phyloP scores from a whole-genome alignment of 2,329 filamentous ascomycete species.

The Sordariomycetes sp. region DNA sequence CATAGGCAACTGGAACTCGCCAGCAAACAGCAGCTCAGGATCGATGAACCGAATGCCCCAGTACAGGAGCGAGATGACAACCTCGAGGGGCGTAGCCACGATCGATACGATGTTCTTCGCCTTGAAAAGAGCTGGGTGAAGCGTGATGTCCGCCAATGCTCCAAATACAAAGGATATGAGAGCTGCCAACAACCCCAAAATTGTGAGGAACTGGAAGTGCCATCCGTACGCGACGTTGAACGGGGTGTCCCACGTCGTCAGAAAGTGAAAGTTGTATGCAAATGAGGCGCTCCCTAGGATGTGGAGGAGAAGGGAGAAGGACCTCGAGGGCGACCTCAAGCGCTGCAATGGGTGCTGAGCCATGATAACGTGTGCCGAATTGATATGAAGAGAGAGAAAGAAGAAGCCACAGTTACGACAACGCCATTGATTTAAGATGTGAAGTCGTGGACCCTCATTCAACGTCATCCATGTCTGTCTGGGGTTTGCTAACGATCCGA shows the following conservation, averaged over 20 bases:
- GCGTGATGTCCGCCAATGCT: slow-evolving; percentile 54
- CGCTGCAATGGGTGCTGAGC: slow-evolving; percentile 54
- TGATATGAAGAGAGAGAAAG: neutral
- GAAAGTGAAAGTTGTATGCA: slow-evolving; percentile 41
- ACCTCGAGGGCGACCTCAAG: slow-evolving; percentile 54
- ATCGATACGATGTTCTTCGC: slow-evolving; percentile 60
- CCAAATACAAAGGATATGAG: slow-evolving; percentile 52
- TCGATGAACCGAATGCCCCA: slow-evolving; percentile 58
- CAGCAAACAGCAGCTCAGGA: slow-evolving; percentile 39
- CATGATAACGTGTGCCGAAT: slow-evolving; percentile 17
- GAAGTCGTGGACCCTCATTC: too few species aligned
- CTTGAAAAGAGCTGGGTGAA: slow-evolving; percentile 48
- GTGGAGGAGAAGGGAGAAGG: slow-evolving; percentile 55
- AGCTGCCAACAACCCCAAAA: slow-evolving; percentile 57
- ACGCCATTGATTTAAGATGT: neutral
- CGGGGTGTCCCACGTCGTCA: slow-evolving; percentile 37
- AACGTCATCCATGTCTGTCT: too few species aligned
- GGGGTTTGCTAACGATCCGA: too few species aligned
- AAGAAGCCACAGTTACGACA: neutral
- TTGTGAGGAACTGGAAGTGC: slow-evolving; percentile 66
- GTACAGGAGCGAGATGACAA: slow-evolving; percentile 63
- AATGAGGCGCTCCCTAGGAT: slow-evolving; percentile 43
- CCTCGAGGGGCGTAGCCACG: slow-evolving; percentile 58
- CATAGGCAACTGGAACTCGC: slow-evolving; percentile 45
- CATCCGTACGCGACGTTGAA: slow-evolving; percentile 55